Evolutionary conservation across 2,329 filamentous ascomycete species (phyloP), one percentile per base, ranked within the genome.

Genomic region (Fusarium sp.): DNA sequence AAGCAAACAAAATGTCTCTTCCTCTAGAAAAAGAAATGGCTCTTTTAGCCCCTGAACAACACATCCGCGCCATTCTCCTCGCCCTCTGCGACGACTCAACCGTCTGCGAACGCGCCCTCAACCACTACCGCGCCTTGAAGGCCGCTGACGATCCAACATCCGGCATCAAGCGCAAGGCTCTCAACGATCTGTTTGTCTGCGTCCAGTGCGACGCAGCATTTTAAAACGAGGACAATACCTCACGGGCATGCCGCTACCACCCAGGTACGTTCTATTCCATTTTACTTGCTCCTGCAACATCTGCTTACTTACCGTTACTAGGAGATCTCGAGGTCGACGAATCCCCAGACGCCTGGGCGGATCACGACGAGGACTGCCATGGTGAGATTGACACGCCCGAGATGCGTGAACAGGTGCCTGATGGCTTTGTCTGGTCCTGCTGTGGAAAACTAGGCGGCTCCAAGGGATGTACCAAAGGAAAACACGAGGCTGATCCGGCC

Each of bases 61-160:
- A 58, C 3, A 11, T 70, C 13, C 69, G 65, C 4, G 53, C 62
- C 24, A 56, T 68, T 13, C 65, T 71, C 8, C 41, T 55, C 24
- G 51, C 55, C 2, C 52, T 70, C 9, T 70, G 69, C 34, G 42
- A 55, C 11, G 55, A 61, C 22, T 1, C 2, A 1, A 8, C 4
- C 0, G 65, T 61, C 12, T 38, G 28, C 28, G 7, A 12, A 19
- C 38, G 46, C 19, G 66, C 61, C 0, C 42, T 58, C 0, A 35
- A 57, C 28, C 54, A 65, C 44, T 52, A 58, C 7, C 24, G 31
- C 7, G 29, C 40, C 2, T 38, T 68, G 22, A 51, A 58, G 9
- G 40, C 49, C 0, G 45, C 48, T 3, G 44, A 55, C 15, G 19
- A 24, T 2, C 39, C 29, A 12, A 15, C 32, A 1, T 43, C 53